Evolutionary conservation across 1,139 yeast species (phyloP).

Genomic region (Waltiozyma sp.): DNA sequence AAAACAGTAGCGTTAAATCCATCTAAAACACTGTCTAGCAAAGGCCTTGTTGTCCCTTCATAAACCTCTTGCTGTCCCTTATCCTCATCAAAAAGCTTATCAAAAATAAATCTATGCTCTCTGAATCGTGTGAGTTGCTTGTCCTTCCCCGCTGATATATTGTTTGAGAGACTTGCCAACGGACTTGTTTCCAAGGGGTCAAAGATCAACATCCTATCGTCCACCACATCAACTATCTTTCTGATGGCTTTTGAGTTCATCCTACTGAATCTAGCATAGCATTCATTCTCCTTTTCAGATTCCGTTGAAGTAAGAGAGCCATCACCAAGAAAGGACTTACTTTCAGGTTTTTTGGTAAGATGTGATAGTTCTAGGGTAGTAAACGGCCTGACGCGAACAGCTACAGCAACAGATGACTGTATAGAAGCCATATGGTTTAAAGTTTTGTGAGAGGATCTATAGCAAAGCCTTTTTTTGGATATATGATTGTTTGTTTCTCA

Average conservation of each 20-base stretch:
- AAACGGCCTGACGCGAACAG: constrained; percentile 81
- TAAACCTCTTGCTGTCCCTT: constrained; percentile 62
- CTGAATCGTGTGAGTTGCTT: constrained; percentile 38
- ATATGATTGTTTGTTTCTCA: too few species aligned
- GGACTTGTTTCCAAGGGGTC: constrained; percentile 82
- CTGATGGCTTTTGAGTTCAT: constrained; percentile 46
- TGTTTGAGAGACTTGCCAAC: constrained; percentile 45
- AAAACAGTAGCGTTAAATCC: constrained; percentile 88
- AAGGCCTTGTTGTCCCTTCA: constrained; percentile 53
- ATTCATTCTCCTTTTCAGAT: constrained; percentile 14
- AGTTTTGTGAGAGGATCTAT: not conserved
- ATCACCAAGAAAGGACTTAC: constrained; percentile 40
- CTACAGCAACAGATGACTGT: constrained; percentile 61
- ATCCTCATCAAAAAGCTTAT: constrained; percentile 57
- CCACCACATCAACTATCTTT: constrained; percentile 71
- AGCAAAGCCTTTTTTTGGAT: too few species aligned
- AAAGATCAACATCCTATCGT: constrained; percentile 79
- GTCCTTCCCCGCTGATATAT: constrained; percentile 29
- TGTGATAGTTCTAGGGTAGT: constrained; percentile 44
- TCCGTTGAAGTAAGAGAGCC: constrained; percentile 33
- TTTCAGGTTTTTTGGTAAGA: constrained; percentile 28
- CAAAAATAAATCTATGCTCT: constrained; percentile 79
- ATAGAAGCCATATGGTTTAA: constrained; percentile 22
- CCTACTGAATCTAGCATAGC: constrained; percentile 9
- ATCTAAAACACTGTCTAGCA: constrained; percentile 64